These are phyloP conservation scores for Capsicum pubescens DNA, from an alignment of 257 asterid genomes.

Conservation along the genomic window DNA sequence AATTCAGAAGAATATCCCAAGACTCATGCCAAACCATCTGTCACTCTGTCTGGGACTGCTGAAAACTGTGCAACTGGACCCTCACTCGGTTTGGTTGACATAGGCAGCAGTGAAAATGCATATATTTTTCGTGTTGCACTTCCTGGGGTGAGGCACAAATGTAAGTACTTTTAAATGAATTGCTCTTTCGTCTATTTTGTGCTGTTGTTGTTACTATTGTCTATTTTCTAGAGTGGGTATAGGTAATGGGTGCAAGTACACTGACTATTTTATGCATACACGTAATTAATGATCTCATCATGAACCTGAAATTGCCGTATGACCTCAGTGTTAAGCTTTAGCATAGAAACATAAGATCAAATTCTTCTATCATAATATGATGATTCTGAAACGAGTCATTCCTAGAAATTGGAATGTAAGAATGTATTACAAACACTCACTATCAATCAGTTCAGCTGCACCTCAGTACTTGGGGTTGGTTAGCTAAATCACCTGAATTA, in stretches of 20 bases:
- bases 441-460: constrained; percentile 12
- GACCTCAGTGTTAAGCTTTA: not conserved
- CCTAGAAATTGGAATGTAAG: constrained; percentile 12
- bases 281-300: not conserved
- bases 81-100: constrained; percentile 51
- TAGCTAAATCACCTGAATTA: not conserved
- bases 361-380: constrained; percentile 23
- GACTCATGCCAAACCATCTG: constrained; percentile 37
- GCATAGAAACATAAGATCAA: not conserved
- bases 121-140: constrained; percentile 53
- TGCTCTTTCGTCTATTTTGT: not conserved
- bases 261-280: not conserved
- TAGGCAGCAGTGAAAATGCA: constrained; percentile 45
- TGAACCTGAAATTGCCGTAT: not conserved
- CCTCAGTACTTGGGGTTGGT: not conserved
- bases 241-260: not conserved
- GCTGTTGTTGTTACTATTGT: not conserved
- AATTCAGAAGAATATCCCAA: constrained; percentile 29
- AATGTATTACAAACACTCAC: not conserved
- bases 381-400: constrained; percentile 2
- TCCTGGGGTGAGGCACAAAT: constrained; percentile 48
- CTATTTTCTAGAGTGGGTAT: not conserved
- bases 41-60: constrained; percentile 44
- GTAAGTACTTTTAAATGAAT: constrained; percentile 36
- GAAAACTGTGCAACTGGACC: constrained; percentile 46